phyloP scores from a whole-genome alignment of 139 green algal species.

The Raphidocelis subcapitata region DNA sequence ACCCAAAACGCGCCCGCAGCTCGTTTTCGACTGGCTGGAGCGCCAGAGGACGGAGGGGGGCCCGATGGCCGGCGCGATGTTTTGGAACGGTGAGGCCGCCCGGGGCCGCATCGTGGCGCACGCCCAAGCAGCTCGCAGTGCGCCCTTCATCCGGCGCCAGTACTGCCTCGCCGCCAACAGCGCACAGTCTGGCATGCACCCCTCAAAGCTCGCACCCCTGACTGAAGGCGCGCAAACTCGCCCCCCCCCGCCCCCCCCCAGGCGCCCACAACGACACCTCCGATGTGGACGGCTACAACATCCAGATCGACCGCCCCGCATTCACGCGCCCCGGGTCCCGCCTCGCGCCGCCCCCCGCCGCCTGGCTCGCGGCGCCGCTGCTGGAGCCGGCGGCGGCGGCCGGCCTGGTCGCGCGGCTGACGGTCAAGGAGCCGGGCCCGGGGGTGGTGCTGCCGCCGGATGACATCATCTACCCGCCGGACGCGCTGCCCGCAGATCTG shows the following conservation, averaged over 20 bases:
- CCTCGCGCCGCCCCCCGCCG: neutral
- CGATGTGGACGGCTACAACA: conserved; percentile 31
- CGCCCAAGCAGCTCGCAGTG: too few relatives aligned
- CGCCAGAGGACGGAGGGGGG: neutral
- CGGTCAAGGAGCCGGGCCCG: too few relatives aligned
- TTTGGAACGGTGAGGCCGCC: conserved; percentile 23
- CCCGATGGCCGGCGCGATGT: conserved; percentile 21
- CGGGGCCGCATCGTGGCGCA: too few relatives aligned
- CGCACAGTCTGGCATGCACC: too few relatives aligned
- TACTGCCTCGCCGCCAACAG: too few relatives aligned
- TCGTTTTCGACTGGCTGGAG: conserved; percentile 14
- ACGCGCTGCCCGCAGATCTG: too few relatives aligned
- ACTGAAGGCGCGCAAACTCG: too few relatives aligned
- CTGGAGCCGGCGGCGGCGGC: neutral
- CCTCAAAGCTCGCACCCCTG: too few relatives aligned
- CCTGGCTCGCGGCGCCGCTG: neutral
- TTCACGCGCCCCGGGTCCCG: neutral
- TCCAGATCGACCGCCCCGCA: conserved; percentile 12
- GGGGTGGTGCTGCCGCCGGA: too few relatives aligned
- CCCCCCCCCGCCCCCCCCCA: neutral
- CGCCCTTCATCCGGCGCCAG: too few relatives aligned
- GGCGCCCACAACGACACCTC: conserved; percentile 28
- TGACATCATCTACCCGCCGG: too few relatives aligned
- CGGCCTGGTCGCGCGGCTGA: too few relatives aligned
- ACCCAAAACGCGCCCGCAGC: neutral